Evolutionary conservation across 192 early-diverging fungal species (phyloP).

Genomic region (Coemansia nantahalensis): DNA sequence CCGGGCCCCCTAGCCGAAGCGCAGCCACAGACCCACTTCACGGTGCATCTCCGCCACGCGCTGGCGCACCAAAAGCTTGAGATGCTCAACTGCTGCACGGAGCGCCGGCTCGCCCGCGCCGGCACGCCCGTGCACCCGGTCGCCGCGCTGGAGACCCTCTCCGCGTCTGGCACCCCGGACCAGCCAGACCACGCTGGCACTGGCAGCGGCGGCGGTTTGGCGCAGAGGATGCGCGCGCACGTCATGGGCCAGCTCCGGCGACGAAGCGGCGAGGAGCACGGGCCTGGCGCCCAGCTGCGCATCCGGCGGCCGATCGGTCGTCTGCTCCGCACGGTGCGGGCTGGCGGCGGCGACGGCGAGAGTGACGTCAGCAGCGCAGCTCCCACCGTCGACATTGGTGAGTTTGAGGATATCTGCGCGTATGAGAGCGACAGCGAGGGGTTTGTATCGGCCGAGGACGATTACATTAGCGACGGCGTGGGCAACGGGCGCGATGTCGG

Average conservation of each 20-base stretch:
- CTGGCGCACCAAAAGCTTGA: slow-evolving; percentile 72
- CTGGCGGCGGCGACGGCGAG: not conserved
- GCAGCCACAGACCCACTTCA: slow-evolving; percentile 2
- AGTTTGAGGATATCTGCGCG: slow-evolving; percentile 31
- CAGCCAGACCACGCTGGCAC: not conserved
- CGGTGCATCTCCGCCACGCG: slow-evolving; percentile 64
- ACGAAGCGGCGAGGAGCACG: slow-evolving; percentile 14
- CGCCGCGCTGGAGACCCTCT: not conserved
- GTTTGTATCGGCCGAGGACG: slow-evolving; percentile 51
- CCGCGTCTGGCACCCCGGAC: not conserved
- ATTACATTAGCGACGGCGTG: slow-evolving; percentile 6
- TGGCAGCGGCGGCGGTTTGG: slow-evolving; percentile 9
- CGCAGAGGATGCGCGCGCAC: slow-evolving; percentile 35
- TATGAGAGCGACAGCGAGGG: slow-evolving; percentile 48
- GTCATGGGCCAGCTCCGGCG: slow-evolving; percentile 32
- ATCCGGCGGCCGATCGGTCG: slow-evolving; percentile 40
- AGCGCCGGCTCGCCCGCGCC: slow-evolving; percentile 28
- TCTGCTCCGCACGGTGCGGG: slow-evolving; percentile 31
- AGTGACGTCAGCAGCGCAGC: no score
- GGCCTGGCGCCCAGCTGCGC: slow-evolving; percentile 31
- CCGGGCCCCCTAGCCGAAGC: slow-evolving; percentile 7
- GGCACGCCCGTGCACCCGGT: no score
- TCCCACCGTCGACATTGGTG: slow-evolving; percentile 19
- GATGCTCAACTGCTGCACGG: slow-evolving; percentile 80
- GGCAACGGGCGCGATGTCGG: not conserved